Evolutionary conservation across 345 rosid species (phyloP).

Genomic region (Camelina hispida): DNA sequence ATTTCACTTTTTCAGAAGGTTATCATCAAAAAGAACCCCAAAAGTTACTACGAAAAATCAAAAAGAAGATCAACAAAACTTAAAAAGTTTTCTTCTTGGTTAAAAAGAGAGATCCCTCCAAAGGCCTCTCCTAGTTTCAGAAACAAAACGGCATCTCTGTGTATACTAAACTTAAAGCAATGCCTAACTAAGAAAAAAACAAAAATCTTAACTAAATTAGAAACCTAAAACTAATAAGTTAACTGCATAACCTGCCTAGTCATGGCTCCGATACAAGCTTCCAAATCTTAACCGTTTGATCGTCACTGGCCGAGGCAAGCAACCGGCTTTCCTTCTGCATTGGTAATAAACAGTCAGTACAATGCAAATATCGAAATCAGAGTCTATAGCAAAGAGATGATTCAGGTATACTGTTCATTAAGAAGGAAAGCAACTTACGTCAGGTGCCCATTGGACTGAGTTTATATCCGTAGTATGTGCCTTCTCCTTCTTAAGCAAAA

Average conservation of each 20-base stretch:
- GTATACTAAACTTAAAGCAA: too few relatives aligned
- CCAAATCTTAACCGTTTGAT: constrained; percentile 77
- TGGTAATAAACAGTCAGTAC: background rate
- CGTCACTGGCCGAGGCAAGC: constrained; percentile 86
- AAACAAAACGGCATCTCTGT: too few relatives aligned
- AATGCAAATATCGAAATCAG: constrained; percentile 19
- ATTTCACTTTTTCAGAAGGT: too few relatives aligned
- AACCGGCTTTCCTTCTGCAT: constrained; percentile 43
- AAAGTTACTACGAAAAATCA: too few relatives aligned
- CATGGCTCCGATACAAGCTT: constrained; percentile 45
- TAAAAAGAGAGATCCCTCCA: too few relatives aligned
- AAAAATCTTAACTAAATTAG: too few relatives aligned
- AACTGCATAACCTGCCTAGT: background rate
- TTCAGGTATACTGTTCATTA: background rate
- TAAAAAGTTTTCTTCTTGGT: too few relatives aligned
- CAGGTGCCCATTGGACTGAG: constrained; percentile 78
- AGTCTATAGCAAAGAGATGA: constrained; percentile 3
- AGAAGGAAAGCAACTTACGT: constrained; percentile 56
- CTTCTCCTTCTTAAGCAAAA: constrained; percentile 75
- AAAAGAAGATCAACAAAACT: too few relatives aligned
- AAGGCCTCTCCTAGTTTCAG: too few relatives aligned
- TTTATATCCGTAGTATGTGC: constrained; percentile 90
- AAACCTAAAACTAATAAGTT: too few relatives aligned
- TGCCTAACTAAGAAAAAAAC: too few relatives aligned
- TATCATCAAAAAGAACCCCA: too few relatives aligned